Evolutionary conservation across 2,329 filamentous ascomycete genomes (phyloP), one percentile per base, ranked within the genome.

Genomic region (Alternaria postmessia): DNA sequence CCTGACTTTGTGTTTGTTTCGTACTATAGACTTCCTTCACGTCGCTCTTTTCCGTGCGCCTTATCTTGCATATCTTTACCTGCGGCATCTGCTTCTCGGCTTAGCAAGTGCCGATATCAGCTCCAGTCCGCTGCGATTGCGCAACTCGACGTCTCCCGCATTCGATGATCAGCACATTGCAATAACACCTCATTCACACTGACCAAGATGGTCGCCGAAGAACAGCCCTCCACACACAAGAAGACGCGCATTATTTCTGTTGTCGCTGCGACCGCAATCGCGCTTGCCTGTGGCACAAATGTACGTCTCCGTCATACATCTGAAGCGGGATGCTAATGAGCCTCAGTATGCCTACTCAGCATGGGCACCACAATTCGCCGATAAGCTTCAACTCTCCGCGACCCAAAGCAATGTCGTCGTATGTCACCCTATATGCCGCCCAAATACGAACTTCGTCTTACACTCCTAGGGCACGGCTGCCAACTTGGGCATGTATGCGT

Each of bases 321-420:
- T 34, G 47, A 42, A 44, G 16, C 39, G 38, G n/a, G 24, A 51
- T 59, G 54, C 73, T 82, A 59, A 78, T 61, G 51, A 36, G 16
- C 52, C 39, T 51, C 75, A 97, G 93, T 98, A 99, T 87, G 94
- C 94, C 75, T 99, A 97, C 81, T 97, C 93, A 56, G 94, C 94
- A 80, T 99, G 95, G 94, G 93, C 92, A 14, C 95, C 95, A 20
- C 94, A 97, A 80, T 97, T 97, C 75, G 93, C 94, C 51, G 89
- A 96, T 73, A 89, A 87, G 69, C 84, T 99, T 70, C 89, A 91
- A 75, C 87, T 98, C 62, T 93, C 93, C 14, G 91, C 95, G n/a
- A 98, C 94, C 3, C 86, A 97, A 78, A 93, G 88, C 79, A 98
- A 99, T 79, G 80, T 98, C 67, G 94, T 99, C 75, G 94, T 90